Percentiles rank a stretch among this genome's conserved stretches.
Conservation (phyloP, 1,139 yeast genomes). For the Lizanozyma gosingica region DNA sequence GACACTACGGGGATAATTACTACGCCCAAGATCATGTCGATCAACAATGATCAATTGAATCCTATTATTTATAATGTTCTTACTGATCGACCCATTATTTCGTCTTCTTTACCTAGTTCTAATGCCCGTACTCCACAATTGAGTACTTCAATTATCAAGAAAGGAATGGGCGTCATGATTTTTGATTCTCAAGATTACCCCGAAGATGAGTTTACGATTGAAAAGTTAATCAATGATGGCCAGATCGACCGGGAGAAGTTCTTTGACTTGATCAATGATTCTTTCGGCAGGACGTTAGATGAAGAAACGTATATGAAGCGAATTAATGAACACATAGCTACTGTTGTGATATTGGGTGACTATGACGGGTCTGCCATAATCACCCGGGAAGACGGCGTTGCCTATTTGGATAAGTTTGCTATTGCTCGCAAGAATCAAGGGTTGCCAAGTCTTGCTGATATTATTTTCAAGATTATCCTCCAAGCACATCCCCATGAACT, state of each 20-base stretch:
- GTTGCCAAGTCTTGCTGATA: slow-evolving; percentile 86
- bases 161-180: slow-evolving; percentile 61
- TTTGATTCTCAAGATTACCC: slow-evolving; percentile 26
- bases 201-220: slow-evolving; percentile 28
- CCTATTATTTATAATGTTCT: slow-evolving; percentile 84
- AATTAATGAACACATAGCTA: slow-evolving; percentile 58
- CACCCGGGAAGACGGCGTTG: slow-evolving; percentile 60
- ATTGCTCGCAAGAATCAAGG: slow-evolving; percentile 80
- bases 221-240: slow-evolving; percentile 36
- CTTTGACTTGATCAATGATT: slow-evolving; percentile 59
- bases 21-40: slow-evolving; percentile 36
- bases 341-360: slow-evolving; percentile 80
- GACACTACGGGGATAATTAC: slow-evolving; percentile 38
- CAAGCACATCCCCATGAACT: slow-evolving; percentile 65
- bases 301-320: slow-evolving; percentile 56
- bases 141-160: slow-evolving; percentile 71
- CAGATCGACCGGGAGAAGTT: slow-evolving; percentile 50
- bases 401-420: slow-evolving; percentile 90
- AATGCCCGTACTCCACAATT: slow-evolving; percentile 53
- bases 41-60: slow-evolving; percentile 43
- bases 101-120: slow-evolving; percentile 84
- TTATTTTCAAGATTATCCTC: slow-evolving; percentile 74
- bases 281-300: slow-evolving; percentile 67
- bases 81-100: slow-evolving; percentile 87
- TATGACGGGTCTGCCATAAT: slow-evolving; percentile 93